A percentile compares a stretch with the other conserved stretches of the same genome.
Conservation (phyloP, 768 basidiomycete species). For the Mycena floridula region DNA sequence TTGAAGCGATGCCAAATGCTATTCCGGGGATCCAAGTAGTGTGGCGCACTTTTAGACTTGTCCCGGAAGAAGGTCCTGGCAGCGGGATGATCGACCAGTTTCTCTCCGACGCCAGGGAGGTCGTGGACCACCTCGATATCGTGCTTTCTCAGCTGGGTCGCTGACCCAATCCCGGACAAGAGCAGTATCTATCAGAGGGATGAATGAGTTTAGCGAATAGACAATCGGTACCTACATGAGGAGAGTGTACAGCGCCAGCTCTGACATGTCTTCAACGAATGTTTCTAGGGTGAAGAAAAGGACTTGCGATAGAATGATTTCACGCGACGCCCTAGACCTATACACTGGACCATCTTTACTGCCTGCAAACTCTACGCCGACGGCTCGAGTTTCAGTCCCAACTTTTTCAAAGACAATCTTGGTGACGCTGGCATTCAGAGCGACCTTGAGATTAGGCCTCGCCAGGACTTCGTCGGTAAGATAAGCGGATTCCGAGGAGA, state of each 20-base stretch:
- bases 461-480: conserved; percentile 58
- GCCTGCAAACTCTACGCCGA: conserved; percentile 56
- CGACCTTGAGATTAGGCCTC: conserved; percentile 60
- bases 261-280: conserved; percentile 19
- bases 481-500: conserved; percentile 62
- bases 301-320: conserved; percentile 57
- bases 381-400: conserved; percentile 36
- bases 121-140: conserved; percentile 55
- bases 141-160: conserved; percentile 44
- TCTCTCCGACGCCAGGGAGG: conserved; percentile 67
- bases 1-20: conserved; percentile 17
- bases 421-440: conserved; percentile 49
- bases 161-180: conserved; percentile 76
- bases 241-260: conserved; percentile 56
- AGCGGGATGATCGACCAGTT: conserved; percentile 68
- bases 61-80: conserved; percentile 51
- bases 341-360: conserved; percentile 31
- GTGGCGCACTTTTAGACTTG: conserved; percentile 37
- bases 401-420: conserved; percentile 47
- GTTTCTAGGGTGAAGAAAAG: conserved; percentile 2
- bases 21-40: conserved; percentile 29
- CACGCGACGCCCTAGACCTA: conserved; percentile 43
- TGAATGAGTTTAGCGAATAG: not conserved
- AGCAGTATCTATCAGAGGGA: conserved; percentile 44
- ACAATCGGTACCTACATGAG: conserved; percentile 31